Evolutionary conservation across 352 stramenopile species (phyloP), one percentile per base, ranked within the genome.

Genomic region (Phytophthora syringae): DNA sequence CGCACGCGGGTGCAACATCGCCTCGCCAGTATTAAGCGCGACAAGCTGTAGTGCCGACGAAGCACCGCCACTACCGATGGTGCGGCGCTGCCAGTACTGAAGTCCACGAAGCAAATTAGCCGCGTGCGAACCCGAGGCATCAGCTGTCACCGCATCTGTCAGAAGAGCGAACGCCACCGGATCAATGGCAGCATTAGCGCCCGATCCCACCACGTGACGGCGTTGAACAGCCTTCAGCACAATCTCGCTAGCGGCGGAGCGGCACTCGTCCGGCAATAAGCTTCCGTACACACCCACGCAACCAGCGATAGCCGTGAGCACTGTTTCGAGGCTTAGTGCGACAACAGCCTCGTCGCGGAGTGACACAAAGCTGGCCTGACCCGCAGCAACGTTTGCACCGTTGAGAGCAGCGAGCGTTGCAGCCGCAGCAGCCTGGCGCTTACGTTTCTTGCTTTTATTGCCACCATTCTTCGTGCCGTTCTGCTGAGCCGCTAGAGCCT

Each of bases 371-470:
- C 39, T 70, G 12, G 69, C 24, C 25, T 70, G 61, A 13, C 27
- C 44, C 1, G 44, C 54, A 52, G 37, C 32, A 15, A 47, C 36
- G 22, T 56, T 68, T 5, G 65, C 52, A 52, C 61, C 65, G 20
- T 72, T 75, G 12, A 78, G 50, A 22, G 57, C 73, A 18, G 76
- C 72, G 2, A 80, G 60, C 9, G 76, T 70, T 16, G 89, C 76
- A 49, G 84, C 74, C 25, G 83, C 79, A 20, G 73, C 79, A 24
- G 79, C 72, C 52, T 91, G 81, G 32, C 87, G 87, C 72, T 93
- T 93, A 49, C 87, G 85, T 68, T 95, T 95, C 73, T 95, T 95
- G 62, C 81, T 87, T 60, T 93, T 95, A 22, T 45, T 72, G 47
- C 57, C 54, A 18, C 40, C 55, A 2, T 68, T 59, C 43, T 74